Evolutionary conservation across 2,329 filamentous ascomycete genomes (phyloP).

Genomic region (Fusarium xylarioides): DNA sequence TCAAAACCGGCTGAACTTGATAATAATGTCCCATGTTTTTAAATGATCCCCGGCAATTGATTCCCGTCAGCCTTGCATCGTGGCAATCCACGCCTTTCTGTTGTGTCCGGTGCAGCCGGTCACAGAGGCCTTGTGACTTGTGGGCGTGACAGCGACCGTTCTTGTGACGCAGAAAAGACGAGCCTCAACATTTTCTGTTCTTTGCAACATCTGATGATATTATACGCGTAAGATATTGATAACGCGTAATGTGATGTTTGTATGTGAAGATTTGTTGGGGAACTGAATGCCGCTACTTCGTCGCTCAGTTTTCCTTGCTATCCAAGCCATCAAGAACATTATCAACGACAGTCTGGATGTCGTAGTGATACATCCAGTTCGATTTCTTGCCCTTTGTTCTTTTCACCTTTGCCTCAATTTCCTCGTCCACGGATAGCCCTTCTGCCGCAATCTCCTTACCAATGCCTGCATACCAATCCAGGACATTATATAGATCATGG

Average conservation of each 20-base stretch:
- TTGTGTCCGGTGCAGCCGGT: not conserved
- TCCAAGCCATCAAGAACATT: constrained; percentile 2
- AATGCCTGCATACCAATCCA: constrained; percentile 38
- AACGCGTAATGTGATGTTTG: not conserved
- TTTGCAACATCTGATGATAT: not conserved
- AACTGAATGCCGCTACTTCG: not conserved
- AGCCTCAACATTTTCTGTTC: not conserved
- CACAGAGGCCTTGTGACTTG: constrained; percentile 2
- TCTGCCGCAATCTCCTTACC: constrained; percentile 25
- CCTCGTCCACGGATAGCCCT: constrained; percentile 30
- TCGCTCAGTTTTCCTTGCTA: not conserved
- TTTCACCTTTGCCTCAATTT: constrained; percentile 38
- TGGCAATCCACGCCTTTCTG: not conserved
- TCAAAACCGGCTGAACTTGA: not conserved
- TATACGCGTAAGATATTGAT: not conserved
- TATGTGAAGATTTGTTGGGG: not conserved
- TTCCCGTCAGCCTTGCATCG: not conserved
- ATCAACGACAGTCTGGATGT: constrained; percentile 34
- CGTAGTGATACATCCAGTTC: constrained; percentile 44
- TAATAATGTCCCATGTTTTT: not conserved
- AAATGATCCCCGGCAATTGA: not conserved
- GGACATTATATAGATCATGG: constrained; percentile 36
- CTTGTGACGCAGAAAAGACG: constrained; percentile 1
- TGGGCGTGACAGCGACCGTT: not conserved
- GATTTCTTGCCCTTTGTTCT: constrained; percentile 33